These are phyloP conservation scores for Acer negundo DNA, from an alignment of 345 rosid genomes.

Conservation along the genomic window DNA sequence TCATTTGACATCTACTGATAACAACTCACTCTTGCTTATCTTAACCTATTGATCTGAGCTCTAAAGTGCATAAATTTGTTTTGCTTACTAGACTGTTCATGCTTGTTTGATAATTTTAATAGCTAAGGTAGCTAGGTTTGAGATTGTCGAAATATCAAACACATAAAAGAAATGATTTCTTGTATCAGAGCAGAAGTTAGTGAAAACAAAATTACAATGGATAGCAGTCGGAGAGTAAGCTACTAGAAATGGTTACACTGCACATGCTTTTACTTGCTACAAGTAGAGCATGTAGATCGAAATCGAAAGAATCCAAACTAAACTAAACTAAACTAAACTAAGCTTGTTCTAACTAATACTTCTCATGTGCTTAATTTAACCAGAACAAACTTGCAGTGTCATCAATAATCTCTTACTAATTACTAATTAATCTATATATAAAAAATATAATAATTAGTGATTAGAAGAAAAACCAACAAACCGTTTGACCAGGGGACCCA, in stretches of 20 bases:
- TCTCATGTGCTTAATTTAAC: not conserved
- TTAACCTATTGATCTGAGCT: no score
- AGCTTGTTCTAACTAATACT: slow-evolving; percentile 10
- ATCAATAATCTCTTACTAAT: not conserved
- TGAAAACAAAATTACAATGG: no score
- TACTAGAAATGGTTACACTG: slow-evolving; percentile 9
- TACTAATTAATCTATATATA: not conserved
- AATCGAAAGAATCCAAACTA: not conserved
- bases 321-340: not conserved
- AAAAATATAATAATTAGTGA: not conserved
- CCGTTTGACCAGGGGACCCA: slow-evolving; percentile 57
- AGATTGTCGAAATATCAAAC: not conserved
- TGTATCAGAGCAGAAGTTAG: no score
- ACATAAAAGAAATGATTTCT: not conserved
- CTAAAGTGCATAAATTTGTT: no score
- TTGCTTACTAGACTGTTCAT: no score
- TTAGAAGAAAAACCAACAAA: slow-evolving; percentile 49
- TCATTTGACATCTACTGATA: not conserved
- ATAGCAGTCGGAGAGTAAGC: no score
- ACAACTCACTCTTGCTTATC: not conserved
- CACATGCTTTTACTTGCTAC: slow-evolving; percentile 23
- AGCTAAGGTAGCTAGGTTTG: no score
- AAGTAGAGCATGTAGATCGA: not conserved
- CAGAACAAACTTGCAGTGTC: not conserved
- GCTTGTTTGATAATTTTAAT: no score